A percentile compares a stretch with the other conserved stretches of the same genome.
Conservation (phyloP, 805 yeast species). For the Maudiozyma bulderi region DNA sequence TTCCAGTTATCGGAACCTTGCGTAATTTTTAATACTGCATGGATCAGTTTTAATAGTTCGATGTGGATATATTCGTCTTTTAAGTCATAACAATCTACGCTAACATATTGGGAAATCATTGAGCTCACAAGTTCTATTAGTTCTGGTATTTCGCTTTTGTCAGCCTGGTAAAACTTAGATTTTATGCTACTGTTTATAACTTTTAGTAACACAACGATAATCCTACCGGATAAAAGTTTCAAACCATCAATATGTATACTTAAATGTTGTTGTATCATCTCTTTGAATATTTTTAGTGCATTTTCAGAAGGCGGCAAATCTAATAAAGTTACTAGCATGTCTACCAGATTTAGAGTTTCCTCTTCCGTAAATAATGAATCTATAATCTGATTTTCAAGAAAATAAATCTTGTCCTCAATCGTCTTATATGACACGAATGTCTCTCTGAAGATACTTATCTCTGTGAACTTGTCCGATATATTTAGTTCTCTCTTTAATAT, state of each 20-base stretch:
- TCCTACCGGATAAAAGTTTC: slow-evolving; percentile 2
- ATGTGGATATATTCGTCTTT: too few species aligned
- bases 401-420: background rate
- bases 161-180: slow-evolving; percentile 12
- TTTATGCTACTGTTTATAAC: slow-evolving; percentile 11
- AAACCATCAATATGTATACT: background rate
- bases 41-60: too few species aligned
- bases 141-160: slow-evolving; percentile 7
- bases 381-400: background rate
- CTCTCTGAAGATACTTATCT: slow-evolving; percentile 21
- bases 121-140: background rate
- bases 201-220: slow-evolving; percentile 8
- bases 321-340: slow-evolving; percentile 9
- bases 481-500: slow-evolving; percentile 19
- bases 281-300: slow-evolving; percentile 8
- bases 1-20: too few species aligned
- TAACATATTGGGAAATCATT: too few species aligned
- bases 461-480: slow-evolving; percentile 21
- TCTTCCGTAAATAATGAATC: background rate
- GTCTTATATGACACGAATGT: background rate
- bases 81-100: too few species aligned
- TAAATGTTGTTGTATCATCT: slow-evolving; percentile 12
- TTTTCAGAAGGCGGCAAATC: background rate
- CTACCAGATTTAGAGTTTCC: slow-evolving; percentile 7
- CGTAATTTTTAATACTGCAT: too few species aligned